Percentiles rank a stretch among this genome's conserved stretches.
phyloP scores from a whole-genome alignment of 176 grass and related monocot genomes.

The Otatea glauca region DNA sequence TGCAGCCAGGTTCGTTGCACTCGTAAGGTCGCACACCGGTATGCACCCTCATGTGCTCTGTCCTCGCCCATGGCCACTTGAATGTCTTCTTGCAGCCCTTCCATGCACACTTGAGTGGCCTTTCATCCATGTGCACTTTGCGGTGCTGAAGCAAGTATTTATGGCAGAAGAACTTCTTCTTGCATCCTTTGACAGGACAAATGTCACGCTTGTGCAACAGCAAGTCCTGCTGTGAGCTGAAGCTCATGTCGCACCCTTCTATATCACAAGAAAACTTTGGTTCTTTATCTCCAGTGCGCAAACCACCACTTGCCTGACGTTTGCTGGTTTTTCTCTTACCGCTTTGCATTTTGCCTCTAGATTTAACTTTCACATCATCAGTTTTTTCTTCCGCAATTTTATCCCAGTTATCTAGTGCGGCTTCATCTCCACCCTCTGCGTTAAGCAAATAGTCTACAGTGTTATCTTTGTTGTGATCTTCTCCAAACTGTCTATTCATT shows the following conservation, averaged over 20 bases:
- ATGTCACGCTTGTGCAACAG: conserved; percentile 86
- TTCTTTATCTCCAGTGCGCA: conserved; percentile 38
- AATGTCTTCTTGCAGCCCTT: conserved; percentile 90
- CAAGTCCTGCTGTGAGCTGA: conserved; percentile 77
- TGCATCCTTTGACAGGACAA: conserved; percentile 90
- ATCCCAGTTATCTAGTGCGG: conserved; percentile 30
- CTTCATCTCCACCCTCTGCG: conserved; percentile 40
- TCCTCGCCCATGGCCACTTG: conserved; percentile 98
- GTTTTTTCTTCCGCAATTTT: conserved; percentile 44
- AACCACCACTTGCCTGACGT: conserved; percentile 36
- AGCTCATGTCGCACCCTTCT: conserved; percentile 94
- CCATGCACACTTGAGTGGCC: conserved; percentile 79
- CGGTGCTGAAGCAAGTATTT: conserved; percentile 95
- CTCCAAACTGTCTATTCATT: conserved; percentile 41
- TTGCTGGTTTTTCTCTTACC: conserved; percentile 59
- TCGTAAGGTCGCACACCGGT: conserved; percentile 84
- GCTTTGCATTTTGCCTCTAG: conserved; percentile 45
- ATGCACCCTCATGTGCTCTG: conserved; percentile 95
- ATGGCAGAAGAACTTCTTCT: conserved; percentile 96
- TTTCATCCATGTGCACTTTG: conserved; percentile 95
- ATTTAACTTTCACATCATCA: conserved; percentile 56
- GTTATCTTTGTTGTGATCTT: conserved; percentile 19
- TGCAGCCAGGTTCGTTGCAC: conserved; percentile 79
- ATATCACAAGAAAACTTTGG: conserved; percentile 74
- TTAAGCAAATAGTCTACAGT: conserved; percentile 22